Evolutionary conservation across 2,329 filamentous ascomycete genomes (phyloP).

Genomic region (Arthrobotrys musiformis): DNA sequence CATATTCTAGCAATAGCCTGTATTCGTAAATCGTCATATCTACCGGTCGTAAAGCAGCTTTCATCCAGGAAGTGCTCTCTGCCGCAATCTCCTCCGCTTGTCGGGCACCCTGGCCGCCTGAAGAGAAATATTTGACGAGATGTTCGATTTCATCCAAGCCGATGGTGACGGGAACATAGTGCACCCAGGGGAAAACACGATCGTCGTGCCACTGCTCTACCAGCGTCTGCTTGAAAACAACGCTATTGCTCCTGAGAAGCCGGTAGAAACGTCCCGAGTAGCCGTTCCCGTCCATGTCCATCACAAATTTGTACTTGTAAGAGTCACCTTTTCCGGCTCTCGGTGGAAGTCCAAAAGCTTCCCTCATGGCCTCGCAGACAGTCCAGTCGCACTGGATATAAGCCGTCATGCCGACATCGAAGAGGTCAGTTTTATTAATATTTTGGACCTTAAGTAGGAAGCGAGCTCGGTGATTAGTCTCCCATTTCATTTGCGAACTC

Average conservation of each 20-base stretch:
- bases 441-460: slow-evolving; percentile 4
- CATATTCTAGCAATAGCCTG: slow-evolving; percentile 16
- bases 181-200: slow-evolving; percentile 15
- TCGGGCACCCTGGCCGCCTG: not conserved
- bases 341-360: not conserved
- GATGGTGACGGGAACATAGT: slow-evolving; percentile 6
- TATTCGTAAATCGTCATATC: slow-evolving; percentile 27
- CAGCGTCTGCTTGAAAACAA: slow-evolving; percentile 20
- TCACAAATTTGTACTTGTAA: slow-evolving; percentile 22
- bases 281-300: slow-evolving; percentile 22
- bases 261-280: slow-evolving; percentile 18
- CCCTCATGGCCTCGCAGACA: not conserved
- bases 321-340: not conserved
- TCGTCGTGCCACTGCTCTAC: slow-evolving; percentile 24
- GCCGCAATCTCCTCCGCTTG: not conserved
- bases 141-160: slow-evolving; percentile 12
- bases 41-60: not conserved
- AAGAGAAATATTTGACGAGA: not conserved
- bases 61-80: slow-evolving; percentile 1
- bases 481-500: slow-evolving; percentile 1
- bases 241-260: slow-evolving; percentile 10
- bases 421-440: slow-evolving; percentile 4
- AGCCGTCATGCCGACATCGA: slow-evolving; percentile 18
- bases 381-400: slow-evolving; percentile 19
- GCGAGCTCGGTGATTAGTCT: slow-evolving; percentile 16